A percentile compares a stretch with the other conserved stretches of the same genome.
phyloP scores from a whole-genome alignment of 306 rosid genomes.

The Cicer chorassanicum region DNA sequence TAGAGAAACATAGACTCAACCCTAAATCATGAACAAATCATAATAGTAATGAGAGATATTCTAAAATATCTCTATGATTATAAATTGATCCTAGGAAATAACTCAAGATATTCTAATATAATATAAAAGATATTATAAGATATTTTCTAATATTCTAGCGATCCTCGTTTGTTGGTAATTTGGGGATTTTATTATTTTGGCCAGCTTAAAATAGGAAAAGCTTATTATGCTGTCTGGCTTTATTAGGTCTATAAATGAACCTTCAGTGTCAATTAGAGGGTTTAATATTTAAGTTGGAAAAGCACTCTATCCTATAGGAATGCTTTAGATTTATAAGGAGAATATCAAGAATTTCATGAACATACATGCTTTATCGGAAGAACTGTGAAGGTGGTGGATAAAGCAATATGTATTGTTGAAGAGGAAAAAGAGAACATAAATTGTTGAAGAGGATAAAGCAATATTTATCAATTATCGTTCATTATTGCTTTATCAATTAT shows the following conservation, averaged over 20 bases:
- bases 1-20: no score
- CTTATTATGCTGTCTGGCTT: conserved; percentile 15
- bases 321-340: background rate
- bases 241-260: background rate
- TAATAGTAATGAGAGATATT: no score
- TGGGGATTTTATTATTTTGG: conserved; percentile 15
- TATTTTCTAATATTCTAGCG: no score
- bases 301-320: conserved; percentile 2
- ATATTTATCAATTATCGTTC: background rate
- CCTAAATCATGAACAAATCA: no score
- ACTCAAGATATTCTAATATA: no score
- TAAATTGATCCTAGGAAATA: no score
- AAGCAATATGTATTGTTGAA: conserved; percentile 19
- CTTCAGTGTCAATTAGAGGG: background rate
- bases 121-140: no score
- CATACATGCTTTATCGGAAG: conserved; percentile 11
- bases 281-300: background rate
- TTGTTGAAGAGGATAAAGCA: conserved; percentile 10
- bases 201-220: conserved; percentile 18
- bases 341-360: conserved; percentile 2
- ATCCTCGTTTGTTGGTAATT: background rate
- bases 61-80: no score
- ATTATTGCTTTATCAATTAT: background rate
- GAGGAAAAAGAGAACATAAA: conserved; percentile 7
- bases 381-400: background rate